phyloP scores from a whole-genome alignment of 1,139 yeast species.

The Torulaspora globosa region DNA sequence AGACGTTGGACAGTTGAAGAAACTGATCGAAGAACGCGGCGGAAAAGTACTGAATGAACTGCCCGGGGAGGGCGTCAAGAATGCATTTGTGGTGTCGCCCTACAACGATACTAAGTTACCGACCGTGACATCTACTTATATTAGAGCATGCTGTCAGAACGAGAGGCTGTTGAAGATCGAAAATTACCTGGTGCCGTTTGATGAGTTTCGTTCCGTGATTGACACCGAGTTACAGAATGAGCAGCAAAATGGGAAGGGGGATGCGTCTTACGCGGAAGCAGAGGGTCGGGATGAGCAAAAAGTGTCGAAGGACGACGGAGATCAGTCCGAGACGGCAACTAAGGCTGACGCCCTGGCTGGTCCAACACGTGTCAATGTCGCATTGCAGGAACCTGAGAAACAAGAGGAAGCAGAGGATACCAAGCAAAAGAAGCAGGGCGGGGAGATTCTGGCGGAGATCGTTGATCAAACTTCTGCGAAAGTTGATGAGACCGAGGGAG shows the following conservation, averaged over 20 bases:
- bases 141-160: slow-evolving; percentile 27
- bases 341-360: not conserved
- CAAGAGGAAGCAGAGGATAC: not conserved
- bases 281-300: not conserved
- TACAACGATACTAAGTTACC: slow-evolving; percentile 30
- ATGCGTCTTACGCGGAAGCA: not conserved
- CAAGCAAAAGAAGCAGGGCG: slow-evolving; percentile 2
- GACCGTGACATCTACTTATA: slow-evolving; percentile 33
- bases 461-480: slow-evolving; percentile 12
- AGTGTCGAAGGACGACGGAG: not conserved
- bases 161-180: slow-evolving; percentile 22
- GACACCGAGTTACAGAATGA: slow-evolving; percentile 22
- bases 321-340: not conserved
- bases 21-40: slow-evolving; percentile 16
- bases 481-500: slow-evolving; percentile 2
- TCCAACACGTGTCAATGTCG: not conserved
- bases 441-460: slow-evolving; percentile 11
- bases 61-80: slow-evolving; percentile 12
- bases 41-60: slow-evolving; percentile 18
- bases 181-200: slow-evolving; percentile 31
- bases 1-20: slow-evolving; percentile 13
- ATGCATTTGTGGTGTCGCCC: slow-evolving; percentile 30
- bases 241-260: slow-evolving; percentile 9
- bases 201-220: slow-evolving; percentile 26
- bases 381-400: not conserved